Percentiles rank a stretch among this genome's conserved stretches.
phyloP scores from a whole-genome alignment of 352 stramenopile species.

The Globisporangium uncinulatum region DNA sequence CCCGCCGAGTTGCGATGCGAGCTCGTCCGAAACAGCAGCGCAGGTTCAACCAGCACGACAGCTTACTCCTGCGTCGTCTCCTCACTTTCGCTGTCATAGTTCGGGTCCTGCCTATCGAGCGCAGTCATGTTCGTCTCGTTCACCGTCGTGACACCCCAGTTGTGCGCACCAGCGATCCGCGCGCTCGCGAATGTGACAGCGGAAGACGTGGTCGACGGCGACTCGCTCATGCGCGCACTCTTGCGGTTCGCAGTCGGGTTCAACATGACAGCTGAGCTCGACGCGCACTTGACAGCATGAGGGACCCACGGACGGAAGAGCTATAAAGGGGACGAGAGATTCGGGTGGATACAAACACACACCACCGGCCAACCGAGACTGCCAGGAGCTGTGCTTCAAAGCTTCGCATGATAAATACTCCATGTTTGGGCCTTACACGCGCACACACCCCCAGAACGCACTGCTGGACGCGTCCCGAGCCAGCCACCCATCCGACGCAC shows the following conservation, averaged over 20 bases:
- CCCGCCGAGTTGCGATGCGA: no score
- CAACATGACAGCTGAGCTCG: constrained; percentile 12
- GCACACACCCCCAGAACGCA: no score
- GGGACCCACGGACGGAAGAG: no score
- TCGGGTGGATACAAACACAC: no score
- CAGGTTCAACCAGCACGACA: background rate
- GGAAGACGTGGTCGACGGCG: constrained; percentile 5
- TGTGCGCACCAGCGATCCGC: constrained; percentile 54
- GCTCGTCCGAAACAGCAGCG: background rate
- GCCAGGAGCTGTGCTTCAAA: no score
- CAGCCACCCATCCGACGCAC: no score
- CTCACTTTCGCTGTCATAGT: constrained; percentile 71
- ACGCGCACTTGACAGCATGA: constrained; percentile 1
- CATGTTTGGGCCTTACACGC: no score
- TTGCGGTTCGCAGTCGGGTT: constrained; percentile 7
- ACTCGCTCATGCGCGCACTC: constrained; percentile 8
- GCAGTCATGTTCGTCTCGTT: constrained; percentile 32
- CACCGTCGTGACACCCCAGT: constrained; percentile 57
- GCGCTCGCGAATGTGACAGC: constrained; percentile 1
- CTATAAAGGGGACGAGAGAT: no score
- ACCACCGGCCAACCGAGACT: no score
- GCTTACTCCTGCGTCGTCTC: constrained; percentile 3
- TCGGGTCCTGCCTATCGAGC: constrained; percentile 69
- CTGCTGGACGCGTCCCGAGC: no score
- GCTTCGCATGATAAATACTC: no score